These are phyloP conservation scores for Bertia moriformis DNA, from an alignment of 2,329 filamentous ascomycete species.

Conservation along the genomic window DNA sequence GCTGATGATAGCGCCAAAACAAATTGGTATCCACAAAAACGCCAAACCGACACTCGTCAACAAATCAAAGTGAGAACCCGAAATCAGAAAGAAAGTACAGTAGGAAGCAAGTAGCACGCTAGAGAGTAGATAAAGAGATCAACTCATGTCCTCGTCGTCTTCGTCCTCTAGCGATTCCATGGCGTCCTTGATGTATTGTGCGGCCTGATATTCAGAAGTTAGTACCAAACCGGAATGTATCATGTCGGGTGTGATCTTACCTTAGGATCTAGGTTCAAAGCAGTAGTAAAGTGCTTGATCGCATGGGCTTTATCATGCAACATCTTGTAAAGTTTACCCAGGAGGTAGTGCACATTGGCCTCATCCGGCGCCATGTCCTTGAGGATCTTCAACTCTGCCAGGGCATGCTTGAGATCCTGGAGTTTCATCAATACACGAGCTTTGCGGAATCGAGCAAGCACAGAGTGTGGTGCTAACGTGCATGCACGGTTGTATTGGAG, in stretches of 20 bases:
- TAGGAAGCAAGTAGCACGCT: neutral
- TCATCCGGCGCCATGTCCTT: slow-evolving; percentile 89
- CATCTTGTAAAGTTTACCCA: slow-evolving; percentile 69
- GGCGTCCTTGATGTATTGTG: slow-evolving; percentile 85
- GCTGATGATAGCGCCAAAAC: neutral
- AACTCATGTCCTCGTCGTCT: slow-evolving; percentile 50
- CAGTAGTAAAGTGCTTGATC: slow-evolving; percentile 89
- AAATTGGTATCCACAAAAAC: too few species aligned
- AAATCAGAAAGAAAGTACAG: too few species aligned
- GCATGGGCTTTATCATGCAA: slow-evolving; percentile 62
- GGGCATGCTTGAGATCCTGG: slow-evolving; percentile 53
- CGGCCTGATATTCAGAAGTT: slow-evolving; percentile 42
- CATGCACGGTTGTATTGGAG: slow-evolving; percentile 71
- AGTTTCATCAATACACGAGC: slow-evolving; percentile 73
- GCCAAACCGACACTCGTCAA: too few species aligned
- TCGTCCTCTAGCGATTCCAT: slow-evolving; percentile 84
- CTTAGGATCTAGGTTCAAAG: slow-evolving; percentile 91
- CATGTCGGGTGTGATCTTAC: slow-evolving; percentile 29
- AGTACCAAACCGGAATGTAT: slow-evolving; percentile 3
- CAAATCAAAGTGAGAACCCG: too few species aligned
- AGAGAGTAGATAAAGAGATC: neutral
- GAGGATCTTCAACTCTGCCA: slow-evolving; percentile 71
- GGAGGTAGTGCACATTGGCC: slow-evolving; percentile 85
- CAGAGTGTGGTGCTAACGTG: slow-evolving; percentile 65
- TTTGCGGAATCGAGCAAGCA: slow-evolving; percentile 83